Evolutionary conservation across 192 early-diverging fungal species (phyloP), one percentile per base, ranked within the genome.

Genomic region (Geranomyces michiganensis): DNA sequence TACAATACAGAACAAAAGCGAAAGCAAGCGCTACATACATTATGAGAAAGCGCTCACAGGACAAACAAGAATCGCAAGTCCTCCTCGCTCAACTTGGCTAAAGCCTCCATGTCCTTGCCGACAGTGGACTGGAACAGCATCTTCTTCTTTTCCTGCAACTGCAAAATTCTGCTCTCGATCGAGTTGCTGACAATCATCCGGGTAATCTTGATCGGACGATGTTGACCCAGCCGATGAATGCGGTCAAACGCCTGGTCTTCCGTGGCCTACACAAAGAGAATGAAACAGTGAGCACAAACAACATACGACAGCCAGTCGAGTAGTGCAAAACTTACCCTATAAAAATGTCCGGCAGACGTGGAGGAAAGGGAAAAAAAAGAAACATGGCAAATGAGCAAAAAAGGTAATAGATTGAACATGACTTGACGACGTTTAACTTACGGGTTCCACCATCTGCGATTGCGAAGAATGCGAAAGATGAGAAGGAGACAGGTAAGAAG

Each of bases 141-240:
- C 72, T 90, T 90, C 84, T 97, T 97, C 85, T 96, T 97, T 55
- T 94, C 91, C 75, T 97, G 95, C 29, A 97, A 78, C 65, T 94
- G 88, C 36, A 97, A 76, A 69, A 97, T 97, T 36, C 94, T 84
- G 21, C 43, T 87, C 72, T 97, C 95, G 70, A 97, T 96, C 43
- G 90, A 92, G 81, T 97, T 94, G 66, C 95, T 93, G 66, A 97
- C 92, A 67, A 97, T 92, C 62, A 97, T 79, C 7, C 92, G 80
- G 0, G 92, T 94, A 60, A 95, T 92, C 58, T 90, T 87, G 74
- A 97, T 94, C 0, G 95, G 95, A 27, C 95, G 85, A 67, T 88
- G 83, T 71, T 97, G 95, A 15, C 95, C 95, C 71, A 97, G 84
- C 7, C 94, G 85, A 75, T 96, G 95, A 70, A 97, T 95, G 26